These are phyloP conservation scores for Hypomyces perniciosus DNA, from an alignment of 2,329 filamentous ascomycete genomes.

Conservation along the genomic window DNA sequence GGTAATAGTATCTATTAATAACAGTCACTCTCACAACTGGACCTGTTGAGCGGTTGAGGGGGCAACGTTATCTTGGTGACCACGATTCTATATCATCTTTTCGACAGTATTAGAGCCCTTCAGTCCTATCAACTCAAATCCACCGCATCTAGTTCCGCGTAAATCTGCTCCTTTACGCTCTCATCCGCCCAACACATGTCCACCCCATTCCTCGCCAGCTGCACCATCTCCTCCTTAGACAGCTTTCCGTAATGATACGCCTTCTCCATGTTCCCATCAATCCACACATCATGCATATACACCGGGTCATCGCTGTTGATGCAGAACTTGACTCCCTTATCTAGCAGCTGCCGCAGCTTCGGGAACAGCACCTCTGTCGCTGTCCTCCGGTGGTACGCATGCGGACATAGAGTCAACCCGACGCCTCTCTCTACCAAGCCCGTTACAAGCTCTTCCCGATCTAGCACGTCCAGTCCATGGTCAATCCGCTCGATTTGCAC, in stretches of 20 bases:
- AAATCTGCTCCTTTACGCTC: conserved; percentile 27
- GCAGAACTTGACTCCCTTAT: conserved; percentile 59
- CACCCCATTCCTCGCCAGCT: conserved; percentile 36
- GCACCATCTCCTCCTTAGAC: conserved; percentile 35
- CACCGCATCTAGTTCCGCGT: conserved; percentile 20
- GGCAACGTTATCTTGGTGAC: too few relatives aligned
- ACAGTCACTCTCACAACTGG: too few relatives aligned
- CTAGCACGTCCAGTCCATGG: conserved; percentile 60
- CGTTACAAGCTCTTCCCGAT: conserved; percentile 51
- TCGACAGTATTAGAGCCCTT: too few relatives aligned
- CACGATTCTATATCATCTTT: too few relatives aligned
- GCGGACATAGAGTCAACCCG: conserved; percentile 63
- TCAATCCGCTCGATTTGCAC: conserved; percentile 62
- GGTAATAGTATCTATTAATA: too few relatives aligned
- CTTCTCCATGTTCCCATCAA: conserved; percentile 41
- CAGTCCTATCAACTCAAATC: background rate
- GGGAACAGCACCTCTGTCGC: conserved; percentile 44
- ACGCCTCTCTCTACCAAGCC: conserved; percentile 49
- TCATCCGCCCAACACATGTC: conserved; percentile 41
- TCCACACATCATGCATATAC: conserved; percentile 57
- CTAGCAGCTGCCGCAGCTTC: conserved; percentile 51
- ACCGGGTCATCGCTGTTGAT: conserved; percentile 71
- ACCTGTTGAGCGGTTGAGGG: too few relatives aligned
- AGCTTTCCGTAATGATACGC: conserved; percentile 35
- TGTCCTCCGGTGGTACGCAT: conserved; percentile 16